Base-by-base conservation (phyloP, 495 filamentous ascomycete species). In the Penicillium longicatenatum region DNA sequence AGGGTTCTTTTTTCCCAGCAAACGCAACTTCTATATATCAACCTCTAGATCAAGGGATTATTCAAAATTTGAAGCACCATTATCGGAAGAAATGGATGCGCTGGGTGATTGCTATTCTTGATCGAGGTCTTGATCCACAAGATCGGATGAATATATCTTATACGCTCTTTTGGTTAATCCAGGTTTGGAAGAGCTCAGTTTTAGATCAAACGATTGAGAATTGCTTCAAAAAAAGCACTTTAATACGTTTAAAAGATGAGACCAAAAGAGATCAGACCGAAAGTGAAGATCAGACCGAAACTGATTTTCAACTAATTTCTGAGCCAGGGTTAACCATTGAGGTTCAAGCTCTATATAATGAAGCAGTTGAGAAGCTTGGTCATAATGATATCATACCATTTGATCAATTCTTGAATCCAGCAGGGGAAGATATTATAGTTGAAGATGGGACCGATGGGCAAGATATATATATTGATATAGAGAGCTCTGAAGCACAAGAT, bases 11-110 rank as follows among this genome's bases (percentile, higher is more conserved):
- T 42, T 63, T 69, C 11, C 70, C 63, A 14, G 21, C 56, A 11
- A 69, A 69, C 43, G 57, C 60, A 24, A 72, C 61, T 7, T 61
- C 55, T 29, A 33, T 61, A 20, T 66, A 58, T 41, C 63, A 70
- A 39, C 70, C 63, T 21, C 37, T 68, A 16, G 67, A 73, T 61
- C 54, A 70, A 46, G 70, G 67, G 24, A 65, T 72, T 41, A 72
- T 72, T 37, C 44, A 51, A 29, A 60, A 47, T 22, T 58, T 67
- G 0, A 72, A 72, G 51, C 55, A 54, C 16, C 37, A 64, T 33
- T 70, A 72, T 44, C 43, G 61, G 6, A 44, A 50, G 24, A 57
- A 56, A 11, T 73, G 57, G 59, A 54, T 73, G 17, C 22, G 33
- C 6, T 61, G 43, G 45, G 57, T 42, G 24, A 52, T 61, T 31